These are phyloP conservation scores for Beauveria medogensis DNA, from an alignment of 2,329 filamentous ascomycete species.

Conservation along the genomic window DNA sequence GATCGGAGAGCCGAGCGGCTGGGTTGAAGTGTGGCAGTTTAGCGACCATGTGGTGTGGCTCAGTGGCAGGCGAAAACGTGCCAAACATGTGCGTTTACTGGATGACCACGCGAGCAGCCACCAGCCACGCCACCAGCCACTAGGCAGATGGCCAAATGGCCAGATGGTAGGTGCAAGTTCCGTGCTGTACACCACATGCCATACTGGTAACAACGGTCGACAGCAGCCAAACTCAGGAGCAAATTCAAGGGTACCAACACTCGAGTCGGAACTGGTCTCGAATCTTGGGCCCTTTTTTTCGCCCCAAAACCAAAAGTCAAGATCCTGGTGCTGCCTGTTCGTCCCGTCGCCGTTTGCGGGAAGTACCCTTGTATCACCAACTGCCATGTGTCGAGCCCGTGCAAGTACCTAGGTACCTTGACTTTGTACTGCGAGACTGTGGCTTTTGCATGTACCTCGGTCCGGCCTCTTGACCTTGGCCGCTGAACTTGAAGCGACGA, in stretches of 20 bases:
- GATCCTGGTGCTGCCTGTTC: background rate
- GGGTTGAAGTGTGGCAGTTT: background rate
- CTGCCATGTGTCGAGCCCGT: no score
- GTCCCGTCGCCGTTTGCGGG: constrained; percentile 1
- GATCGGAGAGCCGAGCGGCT: constrained; percentile 6
- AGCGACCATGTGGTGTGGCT: background rate
- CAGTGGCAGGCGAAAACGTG: constrained; percentile 1
- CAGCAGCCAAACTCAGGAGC: no score
- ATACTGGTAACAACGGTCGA: no score
- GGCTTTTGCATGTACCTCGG: no score
- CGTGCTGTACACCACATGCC: no score
- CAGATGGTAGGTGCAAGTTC: no score
- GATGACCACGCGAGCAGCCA: constrained; percentile 5
- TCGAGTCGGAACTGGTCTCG: no score
- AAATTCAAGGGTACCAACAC: no score
- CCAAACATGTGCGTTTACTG: constrained; percentile 1
- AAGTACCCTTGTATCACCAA: background rate
- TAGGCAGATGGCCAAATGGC: background rate
- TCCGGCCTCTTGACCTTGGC: no score
- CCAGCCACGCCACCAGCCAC: background rate
- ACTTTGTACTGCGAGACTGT: background rate
- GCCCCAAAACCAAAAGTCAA: background rate
- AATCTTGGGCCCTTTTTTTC: no score
- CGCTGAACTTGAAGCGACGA: background rate
- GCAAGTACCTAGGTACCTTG: background rate